Conservation (phyloP, 1,284 basidiomycete genomes). For the Puccinia triticina region DNA sequence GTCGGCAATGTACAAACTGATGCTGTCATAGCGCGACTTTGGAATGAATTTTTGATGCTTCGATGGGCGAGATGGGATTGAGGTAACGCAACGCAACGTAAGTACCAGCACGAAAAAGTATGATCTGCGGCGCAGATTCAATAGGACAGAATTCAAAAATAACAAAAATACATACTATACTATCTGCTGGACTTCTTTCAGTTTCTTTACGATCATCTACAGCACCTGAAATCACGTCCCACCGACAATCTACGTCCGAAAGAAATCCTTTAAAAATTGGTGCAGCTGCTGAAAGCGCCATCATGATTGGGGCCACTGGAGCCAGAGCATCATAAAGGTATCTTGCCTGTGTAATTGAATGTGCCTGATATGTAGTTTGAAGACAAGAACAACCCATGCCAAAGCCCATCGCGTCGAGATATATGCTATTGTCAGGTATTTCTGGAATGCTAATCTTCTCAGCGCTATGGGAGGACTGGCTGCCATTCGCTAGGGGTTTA, state of each 20-base stretch:
- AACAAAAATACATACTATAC: slow-evolving; percentile 59
- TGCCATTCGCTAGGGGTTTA: slow-evolving; percentile 61
- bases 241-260: slow-evolving; percentile 94
- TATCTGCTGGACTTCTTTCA: slow-evolving; percentile 85
- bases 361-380: slow-evolving; percentile 96
- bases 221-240: slow-evolving; percentile 96
- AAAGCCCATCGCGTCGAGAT: slow-evolving; percentile 99
- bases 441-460: slow-evolving; percentile 75
- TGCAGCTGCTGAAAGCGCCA: slow-evolving; percentile 90
- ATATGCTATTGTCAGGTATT: slow-evolving; percentile 88
- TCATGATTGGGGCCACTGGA: slow-evolving; percentile 91
- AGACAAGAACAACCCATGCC: slow-evolving; percentile 99
- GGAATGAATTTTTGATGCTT: slow-evolving; percentile 64
- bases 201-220: slow-evolving; percentile 96
- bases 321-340: slow-evolving; percentile 91
- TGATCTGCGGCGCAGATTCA: not conserved
- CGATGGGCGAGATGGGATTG: slow-evolving; percentile 50
- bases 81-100: slow-evolving; percentile 35
- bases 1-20: slow-evolving; percentile 88
- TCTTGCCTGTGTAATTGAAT: slow-evolving; percentile 86
- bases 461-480: slow-evolving; percentile 67
- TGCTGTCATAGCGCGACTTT: slow-evolving; percentile 95
- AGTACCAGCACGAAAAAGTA: not conserved
- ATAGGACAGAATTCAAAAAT: slow-evolving; percentile 5
- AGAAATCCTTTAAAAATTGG: slow-evolving; percentile 93